Percentiles rank a stretch among this genome's conserved stretches.
These are phyloP conservation scores for Elongisporangium anandrum DNA, from an alignment of 352 stramenopile species.

Conservation along the genomic window DNA sequence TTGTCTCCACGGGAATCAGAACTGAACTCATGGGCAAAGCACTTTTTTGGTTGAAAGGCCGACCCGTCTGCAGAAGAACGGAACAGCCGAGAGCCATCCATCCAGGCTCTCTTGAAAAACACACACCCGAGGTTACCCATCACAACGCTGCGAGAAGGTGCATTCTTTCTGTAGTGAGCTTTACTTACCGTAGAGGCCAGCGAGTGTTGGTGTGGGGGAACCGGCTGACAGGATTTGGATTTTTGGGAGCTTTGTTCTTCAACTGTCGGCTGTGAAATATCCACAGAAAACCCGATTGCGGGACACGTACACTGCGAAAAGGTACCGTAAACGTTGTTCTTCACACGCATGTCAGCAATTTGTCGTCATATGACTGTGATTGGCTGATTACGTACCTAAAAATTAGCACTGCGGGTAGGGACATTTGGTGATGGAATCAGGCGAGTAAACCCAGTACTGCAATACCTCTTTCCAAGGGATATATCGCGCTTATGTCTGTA, in stretches of 20 bases:
- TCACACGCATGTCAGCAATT: background rate
- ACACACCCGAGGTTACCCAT: background rate
- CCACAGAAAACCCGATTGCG: background rate
- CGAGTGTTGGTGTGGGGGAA: background rate
- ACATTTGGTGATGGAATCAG: background rate
- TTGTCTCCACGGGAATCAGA: background rate
- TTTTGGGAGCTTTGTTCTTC: background rate
- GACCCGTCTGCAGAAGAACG: background rate
- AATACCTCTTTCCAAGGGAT: background rate
- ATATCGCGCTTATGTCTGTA: no score
- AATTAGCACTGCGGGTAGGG: background rate
- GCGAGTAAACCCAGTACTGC: background rate
- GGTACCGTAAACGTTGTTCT: background rate
- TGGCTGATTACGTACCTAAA: background rate
- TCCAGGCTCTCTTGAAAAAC: background rate
- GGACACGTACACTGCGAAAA: background rate
- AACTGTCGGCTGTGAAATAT: background rate
- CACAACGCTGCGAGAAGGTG: background rate
- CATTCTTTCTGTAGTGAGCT: background rate
- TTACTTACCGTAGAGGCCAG: background rate
- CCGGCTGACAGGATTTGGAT: background rate
- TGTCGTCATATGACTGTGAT: background rate
- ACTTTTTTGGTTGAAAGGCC: background rate
- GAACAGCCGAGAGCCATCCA: background rate
- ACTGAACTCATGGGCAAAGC: background rate